Evolutionary conservation across 1,284 basidiomycete species (phyloP).

Genomic region (Ustilago xerochloae): DNA sequence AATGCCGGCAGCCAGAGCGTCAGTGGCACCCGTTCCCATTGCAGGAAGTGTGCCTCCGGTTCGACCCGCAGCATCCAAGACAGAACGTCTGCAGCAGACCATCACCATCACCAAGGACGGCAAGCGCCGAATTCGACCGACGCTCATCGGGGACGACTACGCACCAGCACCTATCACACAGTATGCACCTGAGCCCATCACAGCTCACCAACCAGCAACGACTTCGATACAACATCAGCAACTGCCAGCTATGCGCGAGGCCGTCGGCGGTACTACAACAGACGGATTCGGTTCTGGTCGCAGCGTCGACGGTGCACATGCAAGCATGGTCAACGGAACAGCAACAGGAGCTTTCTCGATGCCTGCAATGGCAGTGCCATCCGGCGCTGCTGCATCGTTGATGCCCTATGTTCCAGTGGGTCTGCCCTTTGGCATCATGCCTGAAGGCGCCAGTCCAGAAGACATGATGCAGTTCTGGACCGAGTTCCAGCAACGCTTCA

Average conservation of each 20-base stretch:
- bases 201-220: constrained; percentile 3
- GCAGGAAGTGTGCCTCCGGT: constrained; percentile 22
- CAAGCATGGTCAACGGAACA: constrained; percentile 21
- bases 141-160: constrained; percentile 69
- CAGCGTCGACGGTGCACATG: constrained; percentile 20
- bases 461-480: constrained; percentile 54
- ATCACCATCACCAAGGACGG: constrained; percentile 69
- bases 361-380: constrained; percentile 8
- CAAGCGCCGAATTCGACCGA: constrained; percentile 77
- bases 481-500: constrained; percentile 44
- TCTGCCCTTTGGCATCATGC: constrained; percentile 48
- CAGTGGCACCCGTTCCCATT: constrained; percentile 27
- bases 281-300: constrained; percentile 28
- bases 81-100: constrained; percentile 61
- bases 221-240: constrained; percentile 18
- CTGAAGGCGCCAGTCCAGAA: constrained; percentile 35
- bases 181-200: constrained; percentile 13
- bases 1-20: constrained; percentile 21
- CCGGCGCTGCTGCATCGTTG: constrained; percentile 24
- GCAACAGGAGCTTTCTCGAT: constrained; percentile 1
- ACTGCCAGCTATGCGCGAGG: constrained; percentile 41
- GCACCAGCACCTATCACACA: constrained; percentile 4
- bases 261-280: constrained; percentile 37
- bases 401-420: constrained; percentile 36
- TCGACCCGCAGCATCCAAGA: constrained; percentile 23